Evolutionary conservation across 805 yeast species (phyloP), one percentile per base, ranked within the genome.

Genomic region (Candida cerambycidarum): DNA sequence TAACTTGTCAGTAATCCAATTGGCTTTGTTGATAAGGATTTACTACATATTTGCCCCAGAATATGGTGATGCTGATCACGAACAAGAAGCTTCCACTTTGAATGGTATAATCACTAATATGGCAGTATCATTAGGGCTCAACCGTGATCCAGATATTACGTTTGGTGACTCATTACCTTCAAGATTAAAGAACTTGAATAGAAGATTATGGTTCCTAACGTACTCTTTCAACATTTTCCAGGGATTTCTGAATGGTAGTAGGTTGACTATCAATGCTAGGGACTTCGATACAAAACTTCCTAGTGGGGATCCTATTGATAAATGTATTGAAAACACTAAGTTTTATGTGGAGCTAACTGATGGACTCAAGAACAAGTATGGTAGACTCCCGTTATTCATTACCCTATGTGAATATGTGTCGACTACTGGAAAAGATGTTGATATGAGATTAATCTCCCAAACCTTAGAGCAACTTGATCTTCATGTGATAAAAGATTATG

Each of bases 51-150:
- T 56, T 39, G 62, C 79, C 0, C 82, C 82, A 0, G 79, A 73
- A 45, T 79, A 77, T 48, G 83, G 82, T 15, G 82, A 78, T 54
- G 71, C 75, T 1, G 66, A 68, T 7, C 84, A 79, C 53, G 85
- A 80, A 39, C 80, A 80, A 21, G 79, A 76, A 31, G 72, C 79
- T 3, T 14, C 23, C 3, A 72, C 78, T 5, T 70, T 73, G 38
- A 58, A 75, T n/a, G 79, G 81, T 1, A 69, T 79, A 62, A 62
- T 82, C 15, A 62, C 78, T 13, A 85, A 80, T 51, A 79, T 83
- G 83, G 85, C 83, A 0, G 71, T 77, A 42, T 73, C 82, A 15
- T 73, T 83, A 48, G 89, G 89, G 0, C 51, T 83, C n/a, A 82
- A 83, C 55, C 67, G 89, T 52, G 89, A 83, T 48, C 88, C 89